A percentile compares a stretch with the other conserved stretches of the same genome.
These are phyloP conservation scores for Leucoagaricus sp. DNA, from an alignment of 1,284 basidiomycete genomes.

Conservation along the genomic window DNA sequence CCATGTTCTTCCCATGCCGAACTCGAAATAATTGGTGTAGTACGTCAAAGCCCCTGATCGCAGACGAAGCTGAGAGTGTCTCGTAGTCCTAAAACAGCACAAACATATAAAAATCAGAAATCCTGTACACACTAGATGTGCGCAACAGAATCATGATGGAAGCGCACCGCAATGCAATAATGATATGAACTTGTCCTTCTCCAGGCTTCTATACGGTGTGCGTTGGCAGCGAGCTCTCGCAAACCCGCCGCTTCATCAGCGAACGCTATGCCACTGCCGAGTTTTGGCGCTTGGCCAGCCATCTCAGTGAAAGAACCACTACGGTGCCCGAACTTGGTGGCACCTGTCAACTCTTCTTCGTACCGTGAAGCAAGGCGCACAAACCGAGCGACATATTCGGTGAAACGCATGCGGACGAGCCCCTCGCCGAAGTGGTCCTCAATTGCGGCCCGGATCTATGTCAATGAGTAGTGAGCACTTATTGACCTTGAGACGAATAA, in stretches of 20 bases:
- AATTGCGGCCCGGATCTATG: constrained; percentile 37
- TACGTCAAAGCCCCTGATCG: constrained; percentile 45
- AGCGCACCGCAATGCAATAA: constrained; percentile 36
- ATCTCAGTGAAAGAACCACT: constrained; percentile 37
- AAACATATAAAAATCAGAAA: constrained; percentile 3
- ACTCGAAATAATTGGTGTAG: constrained; percentile 43
- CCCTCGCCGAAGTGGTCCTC: constrained; percentile 49
- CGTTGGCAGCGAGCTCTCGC: constrained; percentile 41
- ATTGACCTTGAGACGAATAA: not conserved
- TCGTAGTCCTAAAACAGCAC: constrained; percentile 35
- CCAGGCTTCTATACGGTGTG: constrained; percentile 48
- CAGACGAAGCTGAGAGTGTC: constrained; percentile 35
- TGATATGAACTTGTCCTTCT: constrained; percentile 44
- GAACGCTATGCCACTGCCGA: constrained; percentile 45
- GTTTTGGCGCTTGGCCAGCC: constrained; percentile 33
- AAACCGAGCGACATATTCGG: constrained; percentile 46
- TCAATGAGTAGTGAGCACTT: not conserved
- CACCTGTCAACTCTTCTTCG: constrained; percentile 42
- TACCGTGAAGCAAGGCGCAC: constrained; percentile 45
- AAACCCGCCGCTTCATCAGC: constrained; percentile 38
- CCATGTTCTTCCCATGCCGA: constrained; percentile 40
- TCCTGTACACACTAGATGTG: constrained; percentile 1
- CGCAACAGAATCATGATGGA: constrained; percentile 8
- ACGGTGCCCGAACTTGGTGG: constrained; percentile 38
- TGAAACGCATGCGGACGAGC: constrained; percentile 45